Conservation (phyloP, 257 asterid genomes). For the Penstemon eatonii region DNA sequence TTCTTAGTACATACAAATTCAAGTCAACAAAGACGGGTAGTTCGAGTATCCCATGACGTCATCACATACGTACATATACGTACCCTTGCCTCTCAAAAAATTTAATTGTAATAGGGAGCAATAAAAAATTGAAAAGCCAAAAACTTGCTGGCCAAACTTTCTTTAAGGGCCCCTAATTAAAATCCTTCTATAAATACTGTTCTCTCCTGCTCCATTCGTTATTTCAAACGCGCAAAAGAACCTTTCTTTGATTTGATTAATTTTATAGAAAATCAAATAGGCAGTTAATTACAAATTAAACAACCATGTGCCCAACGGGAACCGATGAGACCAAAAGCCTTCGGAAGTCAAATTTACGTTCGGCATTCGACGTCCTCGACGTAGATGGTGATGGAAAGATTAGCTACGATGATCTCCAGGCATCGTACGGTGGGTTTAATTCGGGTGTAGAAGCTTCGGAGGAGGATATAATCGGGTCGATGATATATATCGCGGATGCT, state of each 20-base stretch:
- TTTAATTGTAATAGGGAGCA: background rate
- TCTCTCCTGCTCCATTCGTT: background rate
- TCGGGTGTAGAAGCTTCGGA: slow-evolving; percentile 15
- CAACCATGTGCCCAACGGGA: slow-evolving; percentile 76
- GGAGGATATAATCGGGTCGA: slow-evolving; percentile 59
- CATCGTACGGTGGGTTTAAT: slow-evolving; percentile 48
- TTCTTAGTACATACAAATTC: too few relatives aligned
- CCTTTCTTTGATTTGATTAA: background rate
- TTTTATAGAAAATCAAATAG: background rate
- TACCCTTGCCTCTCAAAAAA: background rate
- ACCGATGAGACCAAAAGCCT: slow-evolving; percentile 5
- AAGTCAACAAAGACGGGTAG: background rate
- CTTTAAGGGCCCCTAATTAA: background rate
- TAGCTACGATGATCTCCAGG: slow-evolving; percentile 65
- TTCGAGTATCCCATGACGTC: slow-evolving; percentile 23
- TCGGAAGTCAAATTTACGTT: slow-evolving; percentile 43
- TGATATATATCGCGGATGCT: slow-evolving; percentile 68
- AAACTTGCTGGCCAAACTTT: slow-evolving; percentile 30
- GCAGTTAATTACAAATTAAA: background rate
- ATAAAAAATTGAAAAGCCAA: background rate
- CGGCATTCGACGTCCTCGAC: slow-evolving; percentile 84
- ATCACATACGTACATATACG: slow-evolving; percentile 23
- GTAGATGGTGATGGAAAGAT: slow-evolving; percentile 81
- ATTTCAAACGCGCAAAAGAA: background rate
- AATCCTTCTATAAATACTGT: background rate